Percentiles rank a stretch among this genome's conserved stretches.
Evolutionary conservation across 371 early-diverging fungal genomes (phyloP).

Genomic region (Zopfochytrium polystomum): DNA sequence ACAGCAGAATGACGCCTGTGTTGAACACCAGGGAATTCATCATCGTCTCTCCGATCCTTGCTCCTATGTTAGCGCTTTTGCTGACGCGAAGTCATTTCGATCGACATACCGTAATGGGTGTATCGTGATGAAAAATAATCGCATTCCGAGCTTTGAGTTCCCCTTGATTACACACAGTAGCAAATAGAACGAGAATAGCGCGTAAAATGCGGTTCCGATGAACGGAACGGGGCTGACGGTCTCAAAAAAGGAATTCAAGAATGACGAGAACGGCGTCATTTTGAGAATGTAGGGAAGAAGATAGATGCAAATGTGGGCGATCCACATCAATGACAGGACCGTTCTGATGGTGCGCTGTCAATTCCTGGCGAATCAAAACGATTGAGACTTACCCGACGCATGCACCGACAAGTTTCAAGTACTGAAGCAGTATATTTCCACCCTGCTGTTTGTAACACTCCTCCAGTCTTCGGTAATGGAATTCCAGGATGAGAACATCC

Average conservation of each 20-base stretch:
- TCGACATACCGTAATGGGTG: conserved; percentile 55
- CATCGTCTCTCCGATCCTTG: conserved; percentile 53
- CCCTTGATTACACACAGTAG: conserved; percentile 58
- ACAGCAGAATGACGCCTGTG: conserved; percentile 51
- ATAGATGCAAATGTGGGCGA: conserved; percentile 51
- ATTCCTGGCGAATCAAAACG: not conserved
- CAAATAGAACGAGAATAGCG: conserved; percentile 53
- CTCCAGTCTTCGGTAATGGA: conserved; percentile 49
- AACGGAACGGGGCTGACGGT: conserved; percentile 42
- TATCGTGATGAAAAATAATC: conserved; percentile 51
- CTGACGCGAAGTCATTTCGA: not conserved
- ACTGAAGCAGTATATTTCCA: conserved; percentile 45
- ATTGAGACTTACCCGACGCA: conserved; percentile 38
- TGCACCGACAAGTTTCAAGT: conserved; percentile 37
- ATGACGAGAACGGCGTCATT: conserved; percentile 39
- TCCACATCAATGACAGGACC: conserved; percentile 49
- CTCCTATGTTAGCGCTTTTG: not conserved
- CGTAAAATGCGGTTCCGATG: conserved; percentile 54
- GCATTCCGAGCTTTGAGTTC: conserved; percentile 51
- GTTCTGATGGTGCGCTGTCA: conserved; percentile 17
- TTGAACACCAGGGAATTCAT: conserved; percentile 59
- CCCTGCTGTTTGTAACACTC: conserved; percentile 49
- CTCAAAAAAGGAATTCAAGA: conserved; percentile 51
- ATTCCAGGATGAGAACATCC: conserved; percentile 54
- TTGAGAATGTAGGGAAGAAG: conserved; percentile 41